These are phyloP conservation scores for Colletotrichum neosansevieriae DNA, from an alignment of 2,329 filamentous ascomycete genomes.

Conservation along the genomic window DNA sequence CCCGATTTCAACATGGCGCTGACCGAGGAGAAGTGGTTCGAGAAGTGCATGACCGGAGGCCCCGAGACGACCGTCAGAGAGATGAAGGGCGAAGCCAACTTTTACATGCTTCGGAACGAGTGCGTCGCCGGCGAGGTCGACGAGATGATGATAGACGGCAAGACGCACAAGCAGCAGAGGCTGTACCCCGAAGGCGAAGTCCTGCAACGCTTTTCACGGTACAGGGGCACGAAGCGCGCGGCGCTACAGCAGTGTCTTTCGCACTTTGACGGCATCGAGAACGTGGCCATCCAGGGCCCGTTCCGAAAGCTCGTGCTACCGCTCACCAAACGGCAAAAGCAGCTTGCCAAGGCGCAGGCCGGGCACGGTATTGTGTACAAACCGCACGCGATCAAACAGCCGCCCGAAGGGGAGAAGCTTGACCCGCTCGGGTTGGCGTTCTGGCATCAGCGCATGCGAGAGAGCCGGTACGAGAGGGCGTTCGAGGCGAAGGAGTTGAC, in stretches of 20 bases:
- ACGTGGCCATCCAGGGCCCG: conserved; percentile 50
- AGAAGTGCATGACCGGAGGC: conserved; percentile 47
- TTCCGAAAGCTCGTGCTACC: conserved; percentile 55
- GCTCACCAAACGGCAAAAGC: conserved; percentile 42
- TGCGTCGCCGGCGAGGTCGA: conserved; percentile 41
- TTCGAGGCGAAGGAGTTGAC: conserved; percentile 43
- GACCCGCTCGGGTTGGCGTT: conserved; percentile 49
- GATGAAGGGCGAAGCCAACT: conserved; percentile 38
- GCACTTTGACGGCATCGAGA: conserved; percentile 53
- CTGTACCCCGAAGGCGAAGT: conserved; percentile 42
- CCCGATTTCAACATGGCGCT: conserved; percentile 48
- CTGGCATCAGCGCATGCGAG: conserved; percentile 45
- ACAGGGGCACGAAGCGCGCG: conserved; percentile 59
- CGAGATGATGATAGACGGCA: conserved; percentile 16
- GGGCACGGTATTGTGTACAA: conserved; percentile 32
- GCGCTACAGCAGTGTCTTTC: conserved; percentile 58
- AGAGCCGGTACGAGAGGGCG: conserved; percentile 43
- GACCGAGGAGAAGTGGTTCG: conserved; percentile 52
- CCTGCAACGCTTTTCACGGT: conserved; percentile 47
- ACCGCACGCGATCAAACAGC: conserved; percentile 28
- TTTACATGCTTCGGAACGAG: conserved; percentile 27
- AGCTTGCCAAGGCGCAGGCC: conserved; percentile 31
- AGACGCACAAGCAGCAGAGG: background rate
- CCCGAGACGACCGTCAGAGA: conserved; percentile 35
- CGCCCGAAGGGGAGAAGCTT: conserved; percentile 35